phyloP scores from a whole-genome alignment of 441 rosid genomes.

The Arabidopsis lyrata region DNA sequence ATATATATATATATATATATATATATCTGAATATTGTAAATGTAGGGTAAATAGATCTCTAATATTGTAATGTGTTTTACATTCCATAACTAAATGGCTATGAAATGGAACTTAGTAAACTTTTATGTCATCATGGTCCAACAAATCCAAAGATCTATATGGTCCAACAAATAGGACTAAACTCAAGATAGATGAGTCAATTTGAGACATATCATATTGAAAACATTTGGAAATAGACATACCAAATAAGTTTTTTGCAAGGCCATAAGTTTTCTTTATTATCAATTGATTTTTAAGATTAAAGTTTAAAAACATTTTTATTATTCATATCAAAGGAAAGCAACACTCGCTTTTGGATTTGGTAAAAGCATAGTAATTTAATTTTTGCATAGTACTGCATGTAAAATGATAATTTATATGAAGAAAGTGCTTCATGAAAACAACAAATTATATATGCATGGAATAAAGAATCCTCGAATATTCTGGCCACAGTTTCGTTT shows the following conservation, averaged over 20 bases:
- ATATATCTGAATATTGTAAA: neutral
- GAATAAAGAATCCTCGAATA: conserved; percentile 36
- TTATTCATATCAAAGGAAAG: neutral
- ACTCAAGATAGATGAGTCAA: neutral
- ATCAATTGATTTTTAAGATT: neutral
- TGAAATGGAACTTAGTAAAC: neutral
- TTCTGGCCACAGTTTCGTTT: conserved; percentile 17
- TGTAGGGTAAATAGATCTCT: neutral
- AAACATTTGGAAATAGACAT: neutral
- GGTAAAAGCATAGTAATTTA: neutral
- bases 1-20: too few species aligned
- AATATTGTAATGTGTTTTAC: neutral
- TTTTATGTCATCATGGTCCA: neutral
- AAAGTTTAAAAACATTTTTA: neutral
- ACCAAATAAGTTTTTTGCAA: neutral
- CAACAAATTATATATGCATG: conserved; percentile 26
- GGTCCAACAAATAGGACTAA: neutral
- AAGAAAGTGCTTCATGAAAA: conserved; percentile 30
- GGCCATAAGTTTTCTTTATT: neutral
- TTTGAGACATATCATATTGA: neutral
- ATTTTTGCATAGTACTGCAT: neutral
- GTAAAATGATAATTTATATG: neutral
- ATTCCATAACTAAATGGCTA: neutral
- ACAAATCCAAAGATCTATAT: neutral
- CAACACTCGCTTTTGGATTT: neutral